Conservation (phyloP, 2,329 filamentous ascomycete species). For the Talaromyces verruculosus region DNA sequence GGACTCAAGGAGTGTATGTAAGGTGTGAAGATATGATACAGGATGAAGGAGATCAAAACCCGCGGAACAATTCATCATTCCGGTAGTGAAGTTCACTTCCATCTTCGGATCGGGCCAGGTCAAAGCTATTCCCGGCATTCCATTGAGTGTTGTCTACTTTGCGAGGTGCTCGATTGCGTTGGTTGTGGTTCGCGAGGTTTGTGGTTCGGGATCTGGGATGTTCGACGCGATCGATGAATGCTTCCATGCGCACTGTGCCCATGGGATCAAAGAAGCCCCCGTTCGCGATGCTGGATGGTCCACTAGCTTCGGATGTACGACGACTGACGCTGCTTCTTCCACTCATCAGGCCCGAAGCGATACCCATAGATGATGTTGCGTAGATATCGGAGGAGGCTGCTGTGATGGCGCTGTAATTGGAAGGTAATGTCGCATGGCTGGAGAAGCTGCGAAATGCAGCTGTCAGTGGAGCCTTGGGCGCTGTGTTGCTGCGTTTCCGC, state of each 20-base stretch:
- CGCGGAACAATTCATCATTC: slow-evolving; percentile 49
- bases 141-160: slow-evolving; percentile 24
- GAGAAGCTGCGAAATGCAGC: slow-evolving; percentile 79
- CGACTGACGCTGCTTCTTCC: slow-evolving; percentile 35
- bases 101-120: slow-evolving; percentile 37
- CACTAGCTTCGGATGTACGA: slow-evolving; percentile 55
- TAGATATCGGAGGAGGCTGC: slow-evolving; percentile 63
- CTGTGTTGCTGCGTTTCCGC: slow-evolving; percentile 87
- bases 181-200: slow-evolving; percentile 11
- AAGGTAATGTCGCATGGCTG: slow-evolving; percentile 39
- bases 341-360: slow-evolving; percentile 40
- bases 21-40: slow-evolving; percentile 10
- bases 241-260: slow-evolving; percentile 93
- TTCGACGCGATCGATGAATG: slow-evolving; percentile 69
- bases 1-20: neutral
- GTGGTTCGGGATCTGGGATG: slow-evolving; percentile 30
- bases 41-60: slow-evolving; percentile 37
- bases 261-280: slow-evolving; percentile 79
- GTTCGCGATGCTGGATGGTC: slow-evolving; percentile 46
- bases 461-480: slow-evolving; percentile 66
- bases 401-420: slow-evolving; percentile 56
- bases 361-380: slow-evolving; percentile 30
- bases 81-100: slow-evolving; percentile 42
- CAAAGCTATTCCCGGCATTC: slow-evolving; percentile 37
- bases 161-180: slow-evolving; percentile 25